Conservation (phyloP, 2,329 filamentous ascomycete genomes). For the Hymenoscyphus albidus region DNA sequence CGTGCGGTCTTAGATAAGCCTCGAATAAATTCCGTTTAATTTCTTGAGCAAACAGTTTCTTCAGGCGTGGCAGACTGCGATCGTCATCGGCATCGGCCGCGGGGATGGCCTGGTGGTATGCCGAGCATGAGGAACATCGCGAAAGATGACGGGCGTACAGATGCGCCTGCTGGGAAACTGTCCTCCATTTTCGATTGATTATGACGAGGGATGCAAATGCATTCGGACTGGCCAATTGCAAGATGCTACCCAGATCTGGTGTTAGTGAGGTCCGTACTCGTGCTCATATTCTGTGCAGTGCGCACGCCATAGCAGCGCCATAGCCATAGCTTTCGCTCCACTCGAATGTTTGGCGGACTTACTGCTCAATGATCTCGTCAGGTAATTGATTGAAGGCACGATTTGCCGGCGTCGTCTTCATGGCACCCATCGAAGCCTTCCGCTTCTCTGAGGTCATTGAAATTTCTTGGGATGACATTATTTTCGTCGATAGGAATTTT, state of each 20-base stretch:
- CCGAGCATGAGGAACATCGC: slow-evolving; percentile 56
- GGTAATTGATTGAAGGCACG: slow-evolving; percentile 41
- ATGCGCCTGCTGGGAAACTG: slow-evolving; percentile 58
- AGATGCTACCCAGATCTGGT: slow-evolving; percentile 47
- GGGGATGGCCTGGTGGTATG: slow-evolving; percentile 40
- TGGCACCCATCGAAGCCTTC: background rate
- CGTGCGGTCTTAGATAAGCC: slow-evolving; percentile 65
- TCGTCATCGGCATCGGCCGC: slow-evolving; percentile 39
- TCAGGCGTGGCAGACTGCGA: slow-evolving; percentile 53
- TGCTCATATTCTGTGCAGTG: background rate
- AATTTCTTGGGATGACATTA: background rate
- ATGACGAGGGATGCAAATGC: slow-evolving; percentile 64
- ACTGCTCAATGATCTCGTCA: slow-evolving; percentile 69
- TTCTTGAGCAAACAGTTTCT: slow-evolving; percentile 63
- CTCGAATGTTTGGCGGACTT: slow-evolving; percentile 33
- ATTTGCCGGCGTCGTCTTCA: background rate
- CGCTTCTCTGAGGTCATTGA: background rate
- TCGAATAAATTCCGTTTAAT: slow-evolving; percentile 76
- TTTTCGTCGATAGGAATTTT: background rate
- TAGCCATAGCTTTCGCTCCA: slow-evolving; percentile 9
- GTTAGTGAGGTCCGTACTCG: slow-evolving; percentile 10
- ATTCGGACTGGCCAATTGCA: slow-evolving; percentile 56
- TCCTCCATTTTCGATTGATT: slow-evolving; percentile 63
- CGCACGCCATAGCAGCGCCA: background rate
- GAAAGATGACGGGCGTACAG: slow-evolving; percentile 61